Conservation (phyloP, 352 stramenopile genomes). For the Phytophthora sp. region DNA sequence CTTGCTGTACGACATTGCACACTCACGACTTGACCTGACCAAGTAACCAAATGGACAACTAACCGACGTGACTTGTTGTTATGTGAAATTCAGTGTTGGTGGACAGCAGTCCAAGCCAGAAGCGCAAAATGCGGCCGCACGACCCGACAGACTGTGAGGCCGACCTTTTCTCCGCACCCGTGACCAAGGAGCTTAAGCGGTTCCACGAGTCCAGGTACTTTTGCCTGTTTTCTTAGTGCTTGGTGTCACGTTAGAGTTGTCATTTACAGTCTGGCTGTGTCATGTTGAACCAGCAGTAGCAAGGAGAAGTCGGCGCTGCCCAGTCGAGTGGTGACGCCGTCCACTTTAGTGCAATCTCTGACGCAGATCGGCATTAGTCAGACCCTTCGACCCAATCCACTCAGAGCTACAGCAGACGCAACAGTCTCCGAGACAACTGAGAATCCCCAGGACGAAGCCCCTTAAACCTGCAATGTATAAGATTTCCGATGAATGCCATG, state of each 20-base stretch:
- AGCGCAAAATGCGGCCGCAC: conserved; percentile 69
- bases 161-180: conserved; percentile 38
- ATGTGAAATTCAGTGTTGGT: conserved; percentile 31
- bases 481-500: conserved; percentile 1
- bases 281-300: no score
- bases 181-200: conserved; percentile 65
- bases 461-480: conserved; percentile 15
- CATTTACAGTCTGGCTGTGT: conserved; percentile 16
- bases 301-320: conserved; percentile 13
- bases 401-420: neutral
- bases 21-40: neutral
- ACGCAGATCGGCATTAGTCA: conserved; percentile 63
- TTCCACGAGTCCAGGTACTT: conserved; percentile 57
- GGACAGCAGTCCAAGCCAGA: conserved; percentile 70
- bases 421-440: neutral
- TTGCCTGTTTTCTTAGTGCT: conserved; percentile 4
- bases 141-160: conserved; percentile 43
- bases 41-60: neutral
- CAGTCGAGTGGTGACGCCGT: conserved; percentile 49
- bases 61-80: conserved; percentile 14
- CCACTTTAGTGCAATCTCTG: conserved; percentile 61
- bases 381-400: neutral
- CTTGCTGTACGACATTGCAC: conserved; percentile 35
- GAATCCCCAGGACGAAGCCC: neutral
- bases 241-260: conserved; percentile 19